These are phyloP conservation scores for Hirsutella minnesotensis DNA, from an alignment of 2,329 filamentous ascomycete genomes.

Conservation along the genomic window DNA sequence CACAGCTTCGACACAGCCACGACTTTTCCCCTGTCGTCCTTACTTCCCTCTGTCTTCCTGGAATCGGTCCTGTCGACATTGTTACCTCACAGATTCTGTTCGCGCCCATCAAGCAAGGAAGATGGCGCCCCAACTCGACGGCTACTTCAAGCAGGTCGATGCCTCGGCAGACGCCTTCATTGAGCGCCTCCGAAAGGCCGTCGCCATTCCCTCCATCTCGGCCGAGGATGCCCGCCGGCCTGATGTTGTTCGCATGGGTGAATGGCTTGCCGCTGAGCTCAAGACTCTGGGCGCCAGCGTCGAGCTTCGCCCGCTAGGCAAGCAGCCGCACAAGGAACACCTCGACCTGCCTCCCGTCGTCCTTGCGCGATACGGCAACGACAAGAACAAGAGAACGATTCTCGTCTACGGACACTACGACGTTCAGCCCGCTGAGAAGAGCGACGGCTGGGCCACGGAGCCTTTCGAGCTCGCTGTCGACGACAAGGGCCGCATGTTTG, in stretches of 20 bases:
- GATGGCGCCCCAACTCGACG: constrained; percentile 85
- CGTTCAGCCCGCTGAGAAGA: constrained; percentile 86
- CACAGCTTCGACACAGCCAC: constrained; percentile 8
- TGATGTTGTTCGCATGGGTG: constrained; percentile 93
- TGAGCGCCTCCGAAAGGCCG: constrained; percentile 78
- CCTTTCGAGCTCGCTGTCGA: constrained; percentile 84
- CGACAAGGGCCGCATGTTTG: constrained; percentile 89
- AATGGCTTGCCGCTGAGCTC: constrained; percentile 78
- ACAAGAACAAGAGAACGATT: constrained; percentile 87
- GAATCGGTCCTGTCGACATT: constrained; percentile 11
- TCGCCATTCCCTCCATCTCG: constrained; percentile 92
- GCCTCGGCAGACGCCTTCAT: constrained; percentile 70
- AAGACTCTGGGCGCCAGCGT: constrained; percentile 75
- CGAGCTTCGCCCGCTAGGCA: constrained; percentile 75
- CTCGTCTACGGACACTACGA: constrained; percentile 98
- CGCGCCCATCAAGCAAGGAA: constrained; percentile 51
- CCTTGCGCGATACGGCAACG: constrained; percentile 81
- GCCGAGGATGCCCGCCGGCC: constrained; percentile 78
- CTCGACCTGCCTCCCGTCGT: constrained; percentile 89
- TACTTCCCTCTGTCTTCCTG: constrained; percentile 4
- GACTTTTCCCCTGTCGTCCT: constrained; percentile 3
- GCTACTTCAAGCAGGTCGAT: constrained; percentile 90
- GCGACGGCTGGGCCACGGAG: constrained; percentile 91
- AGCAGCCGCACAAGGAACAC: constrained; percentile 82
- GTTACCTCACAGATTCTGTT: constrained; percentile 41